These are phyloP conservation scores for Entelexis paramagnoliae DNA, from an alignment of 1,139 yeast genomes.

Conservation along the genomic window DNA sequence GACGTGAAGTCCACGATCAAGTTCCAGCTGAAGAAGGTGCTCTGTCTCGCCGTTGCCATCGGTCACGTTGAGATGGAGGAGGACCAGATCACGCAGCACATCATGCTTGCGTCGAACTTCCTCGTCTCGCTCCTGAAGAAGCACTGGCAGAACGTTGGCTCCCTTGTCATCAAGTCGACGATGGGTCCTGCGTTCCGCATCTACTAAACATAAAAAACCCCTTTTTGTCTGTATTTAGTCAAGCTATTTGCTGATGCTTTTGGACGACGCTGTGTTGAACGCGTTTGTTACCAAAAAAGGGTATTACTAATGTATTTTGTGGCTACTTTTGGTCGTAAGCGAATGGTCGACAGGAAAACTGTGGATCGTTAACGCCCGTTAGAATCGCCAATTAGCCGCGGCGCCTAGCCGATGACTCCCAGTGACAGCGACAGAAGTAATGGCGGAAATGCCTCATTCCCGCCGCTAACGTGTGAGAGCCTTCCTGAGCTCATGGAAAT, in stretches of 20 bases:
- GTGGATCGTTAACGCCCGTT: background rate
- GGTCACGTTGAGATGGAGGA: constrained; percentile 99
- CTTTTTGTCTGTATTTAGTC: background rate
- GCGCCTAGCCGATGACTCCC: background rate
- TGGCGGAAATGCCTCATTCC: background rate
- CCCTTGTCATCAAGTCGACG: constrained; percentile 96
- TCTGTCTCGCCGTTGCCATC: constrained; percentile 83
- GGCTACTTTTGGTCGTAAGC: background rate
- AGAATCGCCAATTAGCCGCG: background rate
- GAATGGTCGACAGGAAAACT: background rate
- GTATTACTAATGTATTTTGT: background rate
- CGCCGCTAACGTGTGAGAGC: background rate
- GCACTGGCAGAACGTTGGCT: constrained; percentile 99
- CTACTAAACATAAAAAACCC: constrained; percentile 49
- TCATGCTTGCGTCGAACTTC: constrained; percentile 98
- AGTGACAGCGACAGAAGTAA: background rate
- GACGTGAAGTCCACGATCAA: constrained; percentile 99
- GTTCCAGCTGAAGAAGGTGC: constrained; percentile 95
- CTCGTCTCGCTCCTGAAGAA: constrained; percentile 98
- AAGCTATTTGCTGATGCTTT: background rate
- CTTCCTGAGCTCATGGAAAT: constrained; percentile 14
- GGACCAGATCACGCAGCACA: constrained; percentile 92
- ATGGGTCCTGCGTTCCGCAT: constrained; percentile 99
- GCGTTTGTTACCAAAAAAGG: no score
- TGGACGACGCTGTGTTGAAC: no score